phyloP scores from a whole-genome alignment of 2,329 filamentous ascomycete species.

The Colletotrichum plurivorum region DNA sequence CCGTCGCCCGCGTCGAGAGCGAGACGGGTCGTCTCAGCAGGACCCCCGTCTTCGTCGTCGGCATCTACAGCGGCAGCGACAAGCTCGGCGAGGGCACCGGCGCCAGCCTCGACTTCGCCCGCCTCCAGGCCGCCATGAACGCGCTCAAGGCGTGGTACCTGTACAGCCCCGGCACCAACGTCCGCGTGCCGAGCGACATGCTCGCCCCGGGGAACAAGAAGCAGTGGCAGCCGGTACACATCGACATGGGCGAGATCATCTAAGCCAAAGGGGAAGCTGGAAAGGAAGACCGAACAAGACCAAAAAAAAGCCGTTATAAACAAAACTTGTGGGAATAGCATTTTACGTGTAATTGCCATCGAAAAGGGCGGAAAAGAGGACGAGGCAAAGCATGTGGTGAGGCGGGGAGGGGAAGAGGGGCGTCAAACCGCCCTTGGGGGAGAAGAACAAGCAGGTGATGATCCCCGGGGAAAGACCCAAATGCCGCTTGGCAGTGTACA shows the following conservation, averaged over 20 bases:
- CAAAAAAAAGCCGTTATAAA: no score
- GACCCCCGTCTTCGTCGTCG: constrained; percentile 93
- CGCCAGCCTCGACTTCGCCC: constrained; percentile 81
- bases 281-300: no score
- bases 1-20: constrained; percentile 87
- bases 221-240: constrained; percentile 76
- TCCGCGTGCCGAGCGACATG: constrained; percentile 79
- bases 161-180: constrained; percentile 81
- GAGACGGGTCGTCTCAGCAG: constrained; percentile 90
- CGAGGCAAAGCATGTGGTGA: no score
- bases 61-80: constrained; percentile 91
- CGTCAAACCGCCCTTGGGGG: constrained; percentile 1
- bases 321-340: constrained; percentile 9
- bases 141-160: constrained; percentile 96
- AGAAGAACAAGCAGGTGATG: not conserved
- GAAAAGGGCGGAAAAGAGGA: not conserved
- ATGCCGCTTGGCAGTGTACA: constrained; percentile 40
- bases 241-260: constrained; percentile 81
- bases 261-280: constrained; percentile 44
- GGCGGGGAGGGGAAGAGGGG: not conserved
- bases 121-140: constrained; percentile 84
- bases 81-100: constrained; percentile 94
- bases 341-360: constrained; percentile 30
- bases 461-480: constrained; percentile 1
- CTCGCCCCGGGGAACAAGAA: constrained; percentile 70